Percentiles rank a stretch among this genome's conserved stretches.
These are phyloP conservation scores for Diaporthe citri DNA, from an alignment of 2,329 filamentous ascomycete genomes.

Conservation along the genomic window DNA sequence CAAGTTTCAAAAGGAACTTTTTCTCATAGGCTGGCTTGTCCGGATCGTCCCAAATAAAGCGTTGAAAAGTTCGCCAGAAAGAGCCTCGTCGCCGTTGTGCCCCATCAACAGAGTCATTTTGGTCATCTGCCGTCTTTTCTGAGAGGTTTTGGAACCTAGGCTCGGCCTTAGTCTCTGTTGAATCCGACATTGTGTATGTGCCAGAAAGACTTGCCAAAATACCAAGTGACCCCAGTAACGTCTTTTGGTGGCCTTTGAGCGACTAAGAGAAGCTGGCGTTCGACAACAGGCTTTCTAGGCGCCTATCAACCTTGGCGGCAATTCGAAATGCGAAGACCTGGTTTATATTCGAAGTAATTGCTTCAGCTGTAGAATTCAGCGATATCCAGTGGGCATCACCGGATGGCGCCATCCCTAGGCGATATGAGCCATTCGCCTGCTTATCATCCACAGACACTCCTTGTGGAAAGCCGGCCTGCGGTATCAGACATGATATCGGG, in stretches of 20 bases:
- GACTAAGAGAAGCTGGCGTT: background rate
- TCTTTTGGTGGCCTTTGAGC: background rate
- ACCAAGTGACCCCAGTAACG: background rate
- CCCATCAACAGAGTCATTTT: background rate
- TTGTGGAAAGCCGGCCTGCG: background rate
- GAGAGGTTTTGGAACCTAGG: background rate
- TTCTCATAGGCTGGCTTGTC: conserved; percentile 43
- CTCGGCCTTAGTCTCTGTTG: background rate
- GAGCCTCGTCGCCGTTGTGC: background rate
- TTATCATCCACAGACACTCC: conserved; percentile 15
- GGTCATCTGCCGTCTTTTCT: background rate
- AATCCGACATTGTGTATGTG: background rate
- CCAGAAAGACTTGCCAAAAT: background rate
- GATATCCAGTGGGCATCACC: background rate
- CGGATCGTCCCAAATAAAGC: conserved; percentile 49
- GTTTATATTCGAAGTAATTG: background rate
- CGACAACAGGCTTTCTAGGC: background rate
- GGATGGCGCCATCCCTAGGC: background rate
- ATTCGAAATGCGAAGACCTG: background rate
- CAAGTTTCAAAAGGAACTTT: conserved; percentile 41
- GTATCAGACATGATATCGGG: background rate
- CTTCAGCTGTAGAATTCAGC: background rate
- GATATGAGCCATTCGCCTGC: conserved; percentile 22
- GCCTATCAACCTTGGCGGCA: background rate
- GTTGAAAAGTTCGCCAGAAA: conserved; percentile 41